phyloP scores from a whole-genome alignment of 805 yeast genomes.

The Barnettozyma vustinii region DNA sequence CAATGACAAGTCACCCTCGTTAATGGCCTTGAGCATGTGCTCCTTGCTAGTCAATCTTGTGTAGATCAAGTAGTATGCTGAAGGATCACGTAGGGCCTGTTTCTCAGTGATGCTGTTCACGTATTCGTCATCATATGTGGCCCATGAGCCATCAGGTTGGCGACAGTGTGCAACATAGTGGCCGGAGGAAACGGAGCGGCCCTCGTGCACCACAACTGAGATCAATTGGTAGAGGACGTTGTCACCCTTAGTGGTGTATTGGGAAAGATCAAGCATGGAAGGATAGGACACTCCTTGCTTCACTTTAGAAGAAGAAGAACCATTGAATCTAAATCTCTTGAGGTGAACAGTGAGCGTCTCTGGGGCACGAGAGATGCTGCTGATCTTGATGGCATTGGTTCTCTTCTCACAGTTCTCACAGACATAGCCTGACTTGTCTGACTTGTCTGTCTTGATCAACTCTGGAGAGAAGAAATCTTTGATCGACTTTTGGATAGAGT shows the following conservation, averaged over 20 bases:
- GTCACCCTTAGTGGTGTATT: constrained; percentile 43
- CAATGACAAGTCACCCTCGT: background rate
- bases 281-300: constrained; percentile 84
- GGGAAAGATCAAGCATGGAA: constrained; percentile 64
- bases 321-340: constrained; percentile 87
- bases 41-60: constrained; percentile 63
- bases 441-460: constrained; percentile 58
- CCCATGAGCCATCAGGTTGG: constrained; percentile 92
- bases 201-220: constrained; percentile 90
- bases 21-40: constrained; percentile 12
- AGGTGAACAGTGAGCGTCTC: constrained; percentile 84
- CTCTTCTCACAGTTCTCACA: constrained; percentile 82
- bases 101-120: constrained; percentile 67
- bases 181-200: constrained; percentile 87
- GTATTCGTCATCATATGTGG: constrained; percentile 90
- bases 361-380: constrained; percentile 75
- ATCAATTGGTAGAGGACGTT: constrained; percentile 65
- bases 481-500: constrained; percentile 70
- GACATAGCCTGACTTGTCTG: constrained; percentile 70
- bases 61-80: constrained; percentile 87
- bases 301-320: constrained; percentile 73
- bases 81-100: constrained; percentile 73
- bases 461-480: constrained; percentile 82
- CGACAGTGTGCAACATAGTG: constrained; percentile 89
- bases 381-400: constrained; percentile 72